Base-by-base conservation (phyloP, 768 basidiomycete species). In the Saitozyma podzolica region DNA sequence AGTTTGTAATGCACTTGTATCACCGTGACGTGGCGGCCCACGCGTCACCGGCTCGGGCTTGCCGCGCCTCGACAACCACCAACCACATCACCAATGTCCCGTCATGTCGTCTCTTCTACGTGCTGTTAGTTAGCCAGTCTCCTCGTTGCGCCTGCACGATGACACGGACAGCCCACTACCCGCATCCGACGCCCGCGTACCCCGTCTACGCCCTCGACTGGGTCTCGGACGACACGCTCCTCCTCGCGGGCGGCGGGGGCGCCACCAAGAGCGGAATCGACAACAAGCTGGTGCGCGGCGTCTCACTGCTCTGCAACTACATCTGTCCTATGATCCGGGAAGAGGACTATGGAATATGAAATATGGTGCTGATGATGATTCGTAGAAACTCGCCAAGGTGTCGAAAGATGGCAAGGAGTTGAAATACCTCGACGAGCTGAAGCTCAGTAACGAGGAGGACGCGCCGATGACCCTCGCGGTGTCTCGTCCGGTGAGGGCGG, bases 381-480 rank as follows among this genome's bases (percentile, higher is more conserved):
- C 39, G 45, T 41, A 80, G 78, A 78, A 78, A 74, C 57, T 78
- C 17, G 71, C 68, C 57, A 72, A 68, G 42, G 75, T 78, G 3
- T 72, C 74, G n/a, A 65, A 63, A 52, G 74, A 78, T 59, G 76
- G 75, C 1, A 58, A 64, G 57, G 63, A 59, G 6, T 66, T 80
- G 11, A 58, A 62, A 47, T 71, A 70, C 20, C 20, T 63, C 40
- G 62, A 60, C 68, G 92, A 96, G 77, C 82, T 87, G 53, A 86
- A 91, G 70, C 84, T 99, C 11, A 88, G 85, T 58, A 84, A 79
- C 40, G 89, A 87, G 42, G 94, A 94, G 76, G 96, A 98, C 80
- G 90, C 89, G 6, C 94, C 96, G n/a, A 97, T 93, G 91, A 95
- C 92, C 76, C 88, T 97, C 84, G 87, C 88, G 16, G 84, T 86